Base-by-base conservation (phyloP, 1,284 basidiomycete species). In the Ceratobasidium sp. region DNA sequence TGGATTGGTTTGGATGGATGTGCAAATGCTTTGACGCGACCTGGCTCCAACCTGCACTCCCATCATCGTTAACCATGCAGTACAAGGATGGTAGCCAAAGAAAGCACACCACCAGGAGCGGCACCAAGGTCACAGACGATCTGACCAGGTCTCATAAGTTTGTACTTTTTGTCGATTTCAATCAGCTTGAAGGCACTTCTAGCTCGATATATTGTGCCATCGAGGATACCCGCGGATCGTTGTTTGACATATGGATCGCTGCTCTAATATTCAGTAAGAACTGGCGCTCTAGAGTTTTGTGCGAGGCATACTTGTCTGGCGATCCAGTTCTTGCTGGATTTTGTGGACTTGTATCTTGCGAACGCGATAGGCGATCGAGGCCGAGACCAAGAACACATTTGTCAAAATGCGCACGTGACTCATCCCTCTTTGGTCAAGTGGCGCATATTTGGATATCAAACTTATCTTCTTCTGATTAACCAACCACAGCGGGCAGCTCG, bases 161-260 rank as follows among this genome's bases (percentile, higher is more conserved):
- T 81, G 78, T 82, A 87, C 55, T 83, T 80, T 1, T 83, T 80
- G 77, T 92, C 84, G 72, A 94, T 86, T 78, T 93, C 90, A 70
- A 92, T 79, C 23, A 96, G 87, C 81, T 96, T 96, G 84, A 92
- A 94, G 1, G 93, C 92, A 23, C 92, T 90, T 72, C 94, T 88
- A 0, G 94, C 89, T 45, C 92, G 88, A 79, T 88, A 94, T 1
- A 84, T 82, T 70, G 78, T 72, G 10, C 45, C 59, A 39, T 55
- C 57, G 5, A 55, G 59, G 0, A 18, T 30, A n/a, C 43, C 43
- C 0, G 79, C 76, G 45, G 84, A 79, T 26, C 91, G 89, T 73
- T 86, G 82, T 76, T 86, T 87, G 41, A 92, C 87, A 77, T 88
- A 91, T 0, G 89, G 90, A 77, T 93, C 92, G 32, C 83, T 81